Evolutionary conservation across 116 monocot genomes (phyloP), one percentile per base, ranked within the genome.

Genomic region (Dioscorea cayenensis): DNA sequence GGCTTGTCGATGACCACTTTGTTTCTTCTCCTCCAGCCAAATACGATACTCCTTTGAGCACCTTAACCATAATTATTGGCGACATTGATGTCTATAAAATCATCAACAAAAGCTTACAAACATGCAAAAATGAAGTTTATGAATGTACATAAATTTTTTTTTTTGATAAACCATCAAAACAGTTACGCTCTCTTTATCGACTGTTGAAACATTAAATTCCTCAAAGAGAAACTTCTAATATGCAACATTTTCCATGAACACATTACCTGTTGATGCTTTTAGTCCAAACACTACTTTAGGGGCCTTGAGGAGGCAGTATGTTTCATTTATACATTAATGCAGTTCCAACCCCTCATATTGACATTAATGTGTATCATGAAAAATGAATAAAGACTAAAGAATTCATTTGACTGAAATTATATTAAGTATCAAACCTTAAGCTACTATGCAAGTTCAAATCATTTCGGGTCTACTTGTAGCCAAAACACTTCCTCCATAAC

Each of bases 41-140:
- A 71, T 89, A 83, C 0, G 86, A 85, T 4, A 89, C 90, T 58
- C 81, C 90, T 11, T 86, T 75, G 36, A 86, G 81, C 68, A 86
- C 90, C 29, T 79, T 68, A 27, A 83, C 90, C 29, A 83, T 80
- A 14, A 85, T 70, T 6, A 76, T 83, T 18, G 80, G 63, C 0
- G 89, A 83, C 66, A 71, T 73, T 0, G 89, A 83, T 7, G 85
- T 80, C 86, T 84, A 76, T 67, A 70, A 36, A 28, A 66, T 60
- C 6, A 43, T 7, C 17, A 20, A 20, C 18, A 73, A 27, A 65
- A 60, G 3, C 2, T 29, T 3, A 29, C 29, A 29, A 21, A 6
- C 6, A 18, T 60, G 7, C 60, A 60, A n/a, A 18, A 14, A 60
- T 6, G 6, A n/a, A 0, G 20, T 18, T 6, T 0, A 60, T 19